Percentiles rank a stretch among this genome's conserved stretches.
Evolutionary conservation across 2,329 filamentous ascomycete species (phyloP).

Genomic region (Drechslera avenae): DNA sequence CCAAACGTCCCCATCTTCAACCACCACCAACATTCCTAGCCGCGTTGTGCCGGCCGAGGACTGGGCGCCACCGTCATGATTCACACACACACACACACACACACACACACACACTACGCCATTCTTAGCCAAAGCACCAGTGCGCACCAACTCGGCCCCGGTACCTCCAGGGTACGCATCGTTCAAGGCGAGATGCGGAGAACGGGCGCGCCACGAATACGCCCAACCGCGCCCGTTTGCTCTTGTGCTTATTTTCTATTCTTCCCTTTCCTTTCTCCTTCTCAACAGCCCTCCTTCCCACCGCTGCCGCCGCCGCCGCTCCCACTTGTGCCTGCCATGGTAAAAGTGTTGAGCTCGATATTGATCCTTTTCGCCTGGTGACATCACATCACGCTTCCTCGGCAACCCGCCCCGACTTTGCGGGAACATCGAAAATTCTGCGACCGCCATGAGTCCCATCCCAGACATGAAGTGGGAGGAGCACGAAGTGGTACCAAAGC

Average conservation of each 20-base stretch:
- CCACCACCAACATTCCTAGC: neutral
- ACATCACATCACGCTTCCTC: constrained; percentile 30
- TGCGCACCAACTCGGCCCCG: constrained; percentile 22
- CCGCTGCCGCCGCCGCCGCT: constrained; percentile 1
- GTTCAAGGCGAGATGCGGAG: constrained; percentile 40
- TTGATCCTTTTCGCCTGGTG: constrained; percentile 21
- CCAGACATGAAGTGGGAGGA: constrained; percentile 16
- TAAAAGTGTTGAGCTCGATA: constrained; percentile 20
- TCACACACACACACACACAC: no score
- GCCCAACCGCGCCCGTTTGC: constrained; percentile 11
- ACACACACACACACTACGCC: constrained; percentile 20
- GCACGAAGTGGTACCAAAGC: constrained; percentile 34
- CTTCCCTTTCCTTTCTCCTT: neutral
- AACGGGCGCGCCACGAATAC: constrained; percentile 15
- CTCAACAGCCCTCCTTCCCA: neutral
- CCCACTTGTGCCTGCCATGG: constrained; percentile 23
- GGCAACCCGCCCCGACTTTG: constrained; percentile 18
- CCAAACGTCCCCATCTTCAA: constrained; percentile 3
- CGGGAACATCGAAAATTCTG: constrained; percentile 21
- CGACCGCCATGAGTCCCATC: constrained; percentile 27
- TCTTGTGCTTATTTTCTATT: constrained; percentile 4
- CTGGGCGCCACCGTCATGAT: constrained; percentile 19
- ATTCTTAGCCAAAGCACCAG: constrained; percentile 21
- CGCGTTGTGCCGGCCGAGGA: constrained; percentile 12
- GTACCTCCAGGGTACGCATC: constrained; percentile 13